Evolutionary conservation across 768 basidiomycete genomes (phyloP), one percentile per base, ranked within the genome.

Genomic region (Trametes elegans): DNA sequence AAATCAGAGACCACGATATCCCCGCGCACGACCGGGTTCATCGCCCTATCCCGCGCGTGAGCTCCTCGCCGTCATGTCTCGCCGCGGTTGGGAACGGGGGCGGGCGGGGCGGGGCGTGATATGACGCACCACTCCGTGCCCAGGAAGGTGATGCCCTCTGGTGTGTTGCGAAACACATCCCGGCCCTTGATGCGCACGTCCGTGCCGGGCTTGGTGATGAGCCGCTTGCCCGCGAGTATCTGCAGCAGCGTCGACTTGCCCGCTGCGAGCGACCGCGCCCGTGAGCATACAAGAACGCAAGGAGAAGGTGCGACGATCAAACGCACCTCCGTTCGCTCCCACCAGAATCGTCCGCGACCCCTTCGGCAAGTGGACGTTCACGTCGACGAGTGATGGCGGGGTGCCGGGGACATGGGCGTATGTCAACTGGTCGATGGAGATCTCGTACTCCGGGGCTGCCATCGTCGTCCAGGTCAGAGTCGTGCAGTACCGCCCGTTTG

Each of bases 171-270:
- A 71, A 98, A 98, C 42, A 98, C 94, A 69, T 98, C 94, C 58
- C 78, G 78, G 34, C 79, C 90, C 62, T 90, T 80, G 66, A 98
- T 82, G 43, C 78, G 75, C 38, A 95, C 80, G 48, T 81, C 78
- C 10, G 87, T 77, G 24, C 71, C 75, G 24, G 61, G 48, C 7
- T 65, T 56, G 6, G 75, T 81, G 35, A 93, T 82, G 60, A 98
- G 70, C 29, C 87, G 81, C 70, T 95, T 98, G 7, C 96, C 96
- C 0, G 96, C 96, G 6, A 98, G 79, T 53, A 98, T 88, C 65
- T 96, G 90, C 16, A 99, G 78, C 11, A 99, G 76, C 5, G 96
- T 98, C n/a, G 93, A 95, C 72, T 99, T 98, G 8, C 96, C 96
- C 46, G 92, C 88, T 88, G 61, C 23, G 55, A n/a, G 32, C 31